Percentiles rank a stretch among this genome's conserved stretches.
Evolutionary conservation across 1,139 yeast genomes (phyloP).

Genomic region (Candida dubliniensis): DNA sequence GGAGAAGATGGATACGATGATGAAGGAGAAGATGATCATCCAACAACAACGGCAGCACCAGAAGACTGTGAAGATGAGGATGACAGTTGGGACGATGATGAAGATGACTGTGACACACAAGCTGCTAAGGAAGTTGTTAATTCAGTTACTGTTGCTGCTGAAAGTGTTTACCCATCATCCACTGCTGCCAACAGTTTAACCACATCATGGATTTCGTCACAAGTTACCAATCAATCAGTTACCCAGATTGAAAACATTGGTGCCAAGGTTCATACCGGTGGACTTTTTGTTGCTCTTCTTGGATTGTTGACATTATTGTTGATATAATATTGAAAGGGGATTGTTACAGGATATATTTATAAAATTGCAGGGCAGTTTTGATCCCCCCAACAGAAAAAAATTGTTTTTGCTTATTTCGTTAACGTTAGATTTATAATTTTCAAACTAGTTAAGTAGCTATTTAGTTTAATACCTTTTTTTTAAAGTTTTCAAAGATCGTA

Average conservation of each 20-base stretch:
- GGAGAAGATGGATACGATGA: constrained; percentile 14
- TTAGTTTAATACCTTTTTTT: too few relatives aligned
- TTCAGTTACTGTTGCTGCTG: constrained; percentile 5
- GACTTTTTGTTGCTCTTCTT: constrained; percentile 7
- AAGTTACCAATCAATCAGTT: constrained; percentile 13
- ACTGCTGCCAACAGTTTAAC: constrained; percentile 2
- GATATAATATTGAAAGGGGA: constrained; percentile 12
- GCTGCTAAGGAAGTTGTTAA: constrained; percentile 1
- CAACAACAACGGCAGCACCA: constrained; percentile 1
- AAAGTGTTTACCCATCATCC: constrained; percentile 11
- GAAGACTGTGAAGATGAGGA: constrained; percentile 17
- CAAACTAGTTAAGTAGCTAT: too few relatives aligned
- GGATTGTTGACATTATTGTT: constrained; percentile 14
- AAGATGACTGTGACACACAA: constrained; percentile 8
- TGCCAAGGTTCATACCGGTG: constrained; percentile 2
- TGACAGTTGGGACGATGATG: constrained; percentile 17
- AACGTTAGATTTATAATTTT: too few relatives aligned
- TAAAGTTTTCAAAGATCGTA: too few relatives aligned
- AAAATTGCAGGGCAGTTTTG: constrained; percentile 23
- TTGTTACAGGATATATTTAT: neutral
- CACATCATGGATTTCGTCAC: constrained; percentile 8
- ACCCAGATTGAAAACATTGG: constrained; percentile 14
- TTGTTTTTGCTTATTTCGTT: neutral
- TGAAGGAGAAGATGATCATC: constrained; percentile 14
- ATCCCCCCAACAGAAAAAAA: constrained; percentile 1